A percentile compares a stretch with the other conserved stretches of the same genome.
phyloP scores from a whole-genome alignment of 257 asterid genomes.

The Fraxinus anomala region DNA sequence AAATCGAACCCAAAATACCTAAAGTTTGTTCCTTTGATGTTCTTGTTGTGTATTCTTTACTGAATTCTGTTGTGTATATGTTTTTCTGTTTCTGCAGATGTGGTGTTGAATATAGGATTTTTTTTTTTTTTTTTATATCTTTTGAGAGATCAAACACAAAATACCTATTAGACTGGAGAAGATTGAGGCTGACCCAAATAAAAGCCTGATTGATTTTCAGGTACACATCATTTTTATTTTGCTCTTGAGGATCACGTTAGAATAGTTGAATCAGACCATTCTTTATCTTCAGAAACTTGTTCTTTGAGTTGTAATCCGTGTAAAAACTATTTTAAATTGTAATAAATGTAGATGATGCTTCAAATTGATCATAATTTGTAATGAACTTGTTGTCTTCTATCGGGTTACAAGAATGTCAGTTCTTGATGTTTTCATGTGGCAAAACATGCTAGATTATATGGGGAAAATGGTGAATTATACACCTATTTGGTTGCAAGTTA shows the following conservation, averaged over 20 bases:
- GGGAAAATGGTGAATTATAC: slow-evolving; percentile 65
- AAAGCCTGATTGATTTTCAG: slow-evolving; percentile 80
- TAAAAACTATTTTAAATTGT: background rate
- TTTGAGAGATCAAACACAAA: too few species aligned
- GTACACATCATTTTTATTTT: slow-evolving; percentile 30
- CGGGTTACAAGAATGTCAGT: slow-evolving; percentile 1
- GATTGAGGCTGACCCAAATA: slow-evolving; percentile 45
- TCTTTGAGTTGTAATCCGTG: background rate
- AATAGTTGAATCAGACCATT: slow-evolving; percentile 7
- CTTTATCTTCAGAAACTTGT: background rate
- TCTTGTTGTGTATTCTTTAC: too few species aligned
- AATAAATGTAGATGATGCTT: slow-evolving; percentile 3
- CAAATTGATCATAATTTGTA: background rate
- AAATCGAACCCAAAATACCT: too few species aligned
- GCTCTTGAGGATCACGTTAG: slow-evolving; percentile 18
- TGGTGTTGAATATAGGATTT: too few species aligned
- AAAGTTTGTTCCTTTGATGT: too few species aligned
- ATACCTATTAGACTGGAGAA: too few species aligned
- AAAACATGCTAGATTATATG: slow-evolving; percentile 68
- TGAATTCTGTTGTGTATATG: too few species aligned
- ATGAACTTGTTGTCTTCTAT: background rate
- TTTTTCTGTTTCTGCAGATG: too few species aligned
- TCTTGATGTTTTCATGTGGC: slow-evolving; percentile 62
- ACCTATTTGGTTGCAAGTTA: background rate
- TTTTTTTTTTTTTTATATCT: too few species aligned